A percentile compares a stretch with the other conserved stretches of the same genome.
Evolutionary conservation across 2,329 filamentous ascomycete species (phyloP).

Genomic region (Podosphaera aphanis): DNA sequence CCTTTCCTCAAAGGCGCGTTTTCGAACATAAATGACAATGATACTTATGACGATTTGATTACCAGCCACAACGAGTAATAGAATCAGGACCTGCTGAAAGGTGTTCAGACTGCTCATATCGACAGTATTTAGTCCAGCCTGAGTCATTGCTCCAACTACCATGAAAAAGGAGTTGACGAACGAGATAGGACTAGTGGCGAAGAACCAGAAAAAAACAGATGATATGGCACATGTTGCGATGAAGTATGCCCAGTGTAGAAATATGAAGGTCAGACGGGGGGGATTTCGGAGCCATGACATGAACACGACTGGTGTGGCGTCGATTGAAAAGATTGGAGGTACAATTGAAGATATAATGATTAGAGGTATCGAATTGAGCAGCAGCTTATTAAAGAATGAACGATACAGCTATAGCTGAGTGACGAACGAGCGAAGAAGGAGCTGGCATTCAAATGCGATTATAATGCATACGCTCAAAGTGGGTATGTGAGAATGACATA

Average conservation of each 20-base stretch:
- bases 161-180: constrained; percentile 46
- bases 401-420: too few species aligned
- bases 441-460: too few species aligned
- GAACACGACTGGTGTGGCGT: background rate
- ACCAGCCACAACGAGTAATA: constrained; percentile 40
- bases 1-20: constrained; percentile 30
- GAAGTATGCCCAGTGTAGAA: constrained; percentile 45
- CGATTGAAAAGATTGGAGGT: background rate
- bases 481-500: background rate
- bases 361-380: too few species aligned
- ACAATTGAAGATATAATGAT: background rate
- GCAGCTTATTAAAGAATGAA: too few species aligned
- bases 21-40: constrained; percentile 36
- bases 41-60: constrained; percentile 43
- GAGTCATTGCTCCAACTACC: constrained; percentile 40
- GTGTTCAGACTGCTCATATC: constrained; percentile 39
- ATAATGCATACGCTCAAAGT: background rate
- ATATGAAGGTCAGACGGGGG: constrained; percentile 30
- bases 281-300: background rate
- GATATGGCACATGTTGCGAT: constrained; percentile 28
- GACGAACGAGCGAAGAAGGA: too few species aligned
- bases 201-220: constrained; percentile 37
- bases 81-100: constrained; percentile 44
- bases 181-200: constrained; percentile 26
- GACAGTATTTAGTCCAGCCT: constrained; percentile 43